Base-by-base conservation (phyloP, 2,329 filamentous ascomycete genomes). In the Raffaelea arxii region DNA sequence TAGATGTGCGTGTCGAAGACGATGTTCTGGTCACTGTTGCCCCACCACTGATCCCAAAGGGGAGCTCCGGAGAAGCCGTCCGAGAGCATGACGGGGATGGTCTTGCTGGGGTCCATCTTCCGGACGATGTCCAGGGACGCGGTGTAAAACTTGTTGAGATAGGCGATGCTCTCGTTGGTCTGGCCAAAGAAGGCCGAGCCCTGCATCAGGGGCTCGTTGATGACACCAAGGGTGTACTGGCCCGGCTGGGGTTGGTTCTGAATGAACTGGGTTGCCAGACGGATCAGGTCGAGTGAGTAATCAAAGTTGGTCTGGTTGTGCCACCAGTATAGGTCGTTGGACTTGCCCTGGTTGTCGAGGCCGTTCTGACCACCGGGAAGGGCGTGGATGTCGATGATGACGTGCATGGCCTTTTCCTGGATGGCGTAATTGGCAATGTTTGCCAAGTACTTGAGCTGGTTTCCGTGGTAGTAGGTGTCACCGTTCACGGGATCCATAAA, bases 221-320 rank as follows among this genome's bases (percentile, higher is more conserved):
- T 48, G 25, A 48, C n/a, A 12, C 41, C 35, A 10, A 48, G 46
- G 21, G 46, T 25, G 36, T 44, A 48, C 2, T 25, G 10, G n/a
- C 44, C 16, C 19, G 46, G 36, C 41, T 48, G 46, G 36, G 39
- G 36, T 41, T 41, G 44, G 36, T 21, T 1, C 25, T 44, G 4
- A 9, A 48, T 44, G 41, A 44, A 48, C 21, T 40, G n/a, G 4
- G 41, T 43, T n/a, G 41, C 46, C 21, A 35, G 21, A 3, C 41
- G 25, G 22, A 48, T 41, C 46, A 48, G 21, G 39, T 44, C 18
- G 19, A 48, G 35, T 14, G 21, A 41, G 46, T 48, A 48, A 22
- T 48, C 46, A 25, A 48, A 21, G 41, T 48, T 48, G 46, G 46
- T 48, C 41, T 35, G 16, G 41, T 48, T 48, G 46, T 25, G 37